Conservation (phyloP, 176 grass and related monocot genomes). For the Carex parvula region DNA sequence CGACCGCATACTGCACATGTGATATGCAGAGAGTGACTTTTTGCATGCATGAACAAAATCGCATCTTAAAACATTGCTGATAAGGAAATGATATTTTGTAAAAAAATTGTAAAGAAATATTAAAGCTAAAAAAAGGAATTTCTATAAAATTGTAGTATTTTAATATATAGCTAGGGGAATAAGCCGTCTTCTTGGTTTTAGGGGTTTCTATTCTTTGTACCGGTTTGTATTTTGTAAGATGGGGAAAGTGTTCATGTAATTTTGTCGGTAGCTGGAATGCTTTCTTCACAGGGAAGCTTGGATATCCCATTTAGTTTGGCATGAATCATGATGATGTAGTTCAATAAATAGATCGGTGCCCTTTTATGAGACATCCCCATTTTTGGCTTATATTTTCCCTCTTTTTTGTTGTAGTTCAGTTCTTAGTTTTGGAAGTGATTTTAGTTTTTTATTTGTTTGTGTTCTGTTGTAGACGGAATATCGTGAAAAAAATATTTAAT, state of each 20-base stretch:
- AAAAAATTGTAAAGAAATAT: too few relatives aligned
- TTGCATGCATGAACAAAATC: too few relatives aligned
- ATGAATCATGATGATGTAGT: not conserved
- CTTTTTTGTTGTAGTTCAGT: not conserved
- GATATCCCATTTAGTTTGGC: constrained; percentile 13
- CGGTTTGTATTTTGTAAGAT: constrained; percentile 1
- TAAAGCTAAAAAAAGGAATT: too few relatives aligned
- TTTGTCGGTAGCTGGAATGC: not conserved
- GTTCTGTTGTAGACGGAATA: not conserved
- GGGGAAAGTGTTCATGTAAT: not conserved
- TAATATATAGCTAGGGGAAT: too few relatives aligned
- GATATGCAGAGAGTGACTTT: too few relatives aligned
- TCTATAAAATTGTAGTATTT: too few relatives aligned
- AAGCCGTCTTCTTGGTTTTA: not conserved
- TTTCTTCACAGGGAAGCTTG: not conserved
- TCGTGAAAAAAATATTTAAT: too few relatives aligned
- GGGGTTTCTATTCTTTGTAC: not conserved
- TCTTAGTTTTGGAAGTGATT: not conserved
- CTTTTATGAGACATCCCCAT: constrained; percentile 16
- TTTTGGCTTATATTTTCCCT: not conserved
- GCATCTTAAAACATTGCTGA: too few relatives aligned
- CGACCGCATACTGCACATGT: too few relatives aligned
- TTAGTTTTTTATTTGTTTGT: not conserved
- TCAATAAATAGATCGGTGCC: constrained; percentile 20
- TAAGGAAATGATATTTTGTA: too few relatives aligned